phyloP scores from a whole-genome alignment of 1,284 basidiomycete species.

The Austroboletus novae-zelandiae region DNA sequence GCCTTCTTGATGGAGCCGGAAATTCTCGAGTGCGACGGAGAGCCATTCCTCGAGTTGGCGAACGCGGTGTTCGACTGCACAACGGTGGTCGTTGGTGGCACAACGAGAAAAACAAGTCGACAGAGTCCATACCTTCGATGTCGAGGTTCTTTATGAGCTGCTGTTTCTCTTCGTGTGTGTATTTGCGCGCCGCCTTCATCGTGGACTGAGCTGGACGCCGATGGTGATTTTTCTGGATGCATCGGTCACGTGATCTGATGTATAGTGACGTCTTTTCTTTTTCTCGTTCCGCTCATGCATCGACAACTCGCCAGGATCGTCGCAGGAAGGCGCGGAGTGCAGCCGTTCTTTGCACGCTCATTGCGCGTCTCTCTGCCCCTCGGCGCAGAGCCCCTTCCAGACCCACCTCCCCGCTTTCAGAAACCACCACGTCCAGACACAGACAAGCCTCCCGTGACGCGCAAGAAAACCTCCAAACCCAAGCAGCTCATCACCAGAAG shows the following conservation, averaged over 20 bases:
- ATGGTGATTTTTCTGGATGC: not conserved
- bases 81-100: not conserved
- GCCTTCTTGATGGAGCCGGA: constrained; percentile 66
- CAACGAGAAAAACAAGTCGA: not conserved
- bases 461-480: constrained; percentile 9
- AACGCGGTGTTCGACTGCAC: constrained; percentile 62
- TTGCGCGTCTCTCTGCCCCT: constrained; percentile 5
- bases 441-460: not conserved
- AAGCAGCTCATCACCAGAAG: not conserved
- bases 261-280: not conserved
- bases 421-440: not conserved
- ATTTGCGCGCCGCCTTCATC: constrained; percentile 33
- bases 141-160: constrained; percentile 75
- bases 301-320: constrained; percentile 11
- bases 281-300: not conserved
- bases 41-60: constrained; percentile 72
- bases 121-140: constrained; percentile 58
- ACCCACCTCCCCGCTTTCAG: not conserved
- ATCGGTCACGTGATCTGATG: constrained; percentile 12
- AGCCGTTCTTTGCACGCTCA: constrained; percentile 6
- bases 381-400: not conserved
- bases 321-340: constrained; percentile 18
- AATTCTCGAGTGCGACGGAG: constrained; percentile 65
- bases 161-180: constrained; percentile 61
- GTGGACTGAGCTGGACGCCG: not conserved